These are phyloP conservation scores for Lolium rigidum DNA, from an alignment of 176 grass and related monocot species.

Conservation along the genomic window DNA sequence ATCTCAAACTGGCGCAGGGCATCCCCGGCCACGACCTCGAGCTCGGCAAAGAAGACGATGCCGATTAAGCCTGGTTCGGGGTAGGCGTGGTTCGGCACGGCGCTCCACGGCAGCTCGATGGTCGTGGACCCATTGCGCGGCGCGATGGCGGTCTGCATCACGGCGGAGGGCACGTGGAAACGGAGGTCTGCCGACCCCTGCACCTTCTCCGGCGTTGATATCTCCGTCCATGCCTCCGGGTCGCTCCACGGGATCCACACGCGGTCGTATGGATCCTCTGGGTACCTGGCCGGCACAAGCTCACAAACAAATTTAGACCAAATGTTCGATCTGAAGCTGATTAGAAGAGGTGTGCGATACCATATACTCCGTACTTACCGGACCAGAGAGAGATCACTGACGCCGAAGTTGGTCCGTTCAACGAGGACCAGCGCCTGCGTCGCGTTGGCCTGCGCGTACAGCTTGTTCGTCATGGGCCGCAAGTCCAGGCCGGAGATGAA, in stretches of 20 bases:
- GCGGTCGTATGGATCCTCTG: background rate
- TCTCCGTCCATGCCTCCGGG: too few species aligned
- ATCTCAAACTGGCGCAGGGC: conserved; percentile 33
- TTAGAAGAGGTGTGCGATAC: too few species aligned
- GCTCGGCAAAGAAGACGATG: conserved; percentile 42
- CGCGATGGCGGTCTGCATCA: too few species aligned
- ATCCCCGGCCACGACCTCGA: background rate
- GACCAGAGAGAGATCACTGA: background rate
- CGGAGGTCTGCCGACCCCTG: too few species aligned
- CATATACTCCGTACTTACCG: background rate
- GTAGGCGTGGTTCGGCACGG: background rate
- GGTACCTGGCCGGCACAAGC: background rate
- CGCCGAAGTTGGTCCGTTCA: background rate
- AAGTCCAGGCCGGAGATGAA: background rate
- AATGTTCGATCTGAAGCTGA: too few species aligned
- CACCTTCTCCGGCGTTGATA: too few species aligned
- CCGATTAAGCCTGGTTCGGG: background rate
- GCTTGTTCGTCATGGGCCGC: background rate
- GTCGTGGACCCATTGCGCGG: too few species aligned
- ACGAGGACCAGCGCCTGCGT: background rate
- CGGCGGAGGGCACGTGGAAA: too few species aligned
- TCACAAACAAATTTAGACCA: too few species aligned
- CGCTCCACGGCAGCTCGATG: too few species aligned
- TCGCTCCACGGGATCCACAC: background rate
- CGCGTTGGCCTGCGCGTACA: background rate